Evolutionary conservation across 148 eudicot species (phyloP).

Genomic region (Simmondsia chinensis): DNA sequence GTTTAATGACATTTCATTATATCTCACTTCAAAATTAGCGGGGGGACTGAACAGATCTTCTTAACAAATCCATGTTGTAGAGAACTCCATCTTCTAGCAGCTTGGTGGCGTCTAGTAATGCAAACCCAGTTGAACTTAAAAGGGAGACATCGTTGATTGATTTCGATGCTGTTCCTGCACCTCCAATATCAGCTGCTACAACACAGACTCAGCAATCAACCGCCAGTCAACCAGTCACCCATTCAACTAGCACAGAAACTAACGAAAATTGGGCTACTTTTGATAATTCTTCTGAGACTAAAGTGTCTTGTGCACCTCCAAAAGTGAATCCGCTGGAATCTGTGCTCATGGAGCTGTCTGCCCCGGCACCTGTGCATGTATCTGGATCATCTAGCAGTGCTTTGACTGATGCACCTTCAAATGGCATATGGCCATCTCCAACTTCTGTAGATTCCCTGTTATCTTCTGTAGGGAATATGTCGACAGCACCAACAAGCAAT

Average conservation of each 20-base stretch:
- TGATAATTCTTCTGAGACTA: conserved; percentile 40
- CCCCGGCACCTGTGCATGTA: conserved; percentile 37
- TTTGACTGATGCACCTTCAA: conserved; percentile 16
- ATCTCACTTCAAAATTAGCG: not conserved
- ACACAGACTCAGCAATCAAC: conserved; percentile 29
- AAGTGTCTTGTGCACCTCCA: conserved; percentile 38
- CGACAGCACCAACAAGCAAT: conserved; percentile 21
- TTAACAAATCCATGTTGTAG: conserved; percentile 31
- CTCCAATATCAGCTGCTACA: conserved; percentile 31
- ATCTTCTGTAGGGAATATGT: conserved; percentile 18
- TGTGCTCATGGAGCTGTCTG: conserved; percentile 41
- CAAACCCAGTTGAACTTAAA: conserved; percentile 51
- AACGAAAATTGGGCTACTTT: conserved; percentile 87
- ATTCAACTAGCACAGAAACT: conserved; percentile 29
- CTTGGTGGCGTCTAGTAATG: conserved; percentile 75
- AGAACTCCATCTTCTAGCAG: conserved; percentile 87
- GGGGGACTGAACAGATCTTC: conserved; percentile 7
- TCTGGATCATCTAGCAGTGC: conserved; percentile 13
- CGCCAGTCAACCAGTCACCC: conserved; percentile 21
- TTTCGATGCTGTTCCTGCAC: conserved; percentile 74
- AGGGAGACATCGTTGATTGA: conserved; percentile 68
- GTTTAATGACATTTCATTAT: not conserved
- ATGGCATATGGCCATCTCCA: conserved; percentile 24
- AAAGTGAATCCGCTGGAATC: conserved; percentile 46
- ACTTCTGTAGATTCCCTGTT: conserved; percentile 20